Base-by-base conservation (phyloP, 1,284 basidiomycete species). In the Sphaerobolus stellatus region DNA sequence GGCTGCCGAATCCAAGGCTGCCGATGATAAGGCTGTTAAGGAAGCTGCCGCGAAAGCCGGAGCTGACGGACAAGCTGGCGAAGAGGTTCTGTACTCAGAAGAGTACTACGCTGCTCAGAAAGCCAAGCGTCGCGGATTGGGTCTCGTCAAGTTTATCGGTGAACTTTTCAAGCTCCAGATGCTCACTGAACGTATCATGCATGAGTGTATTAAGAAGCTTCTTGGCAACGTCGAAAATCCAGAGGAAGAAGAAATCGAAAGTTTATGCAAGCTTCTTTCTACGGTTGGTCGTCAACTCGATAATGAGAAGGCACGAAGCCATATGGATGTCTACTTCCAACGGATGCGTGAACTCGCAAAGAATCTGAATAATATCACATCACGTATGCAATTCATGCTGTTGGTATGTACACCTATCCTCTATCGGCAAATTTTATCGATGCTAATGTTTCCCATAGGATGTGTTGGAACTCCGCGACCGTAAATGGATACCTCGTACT, bases 91-190 rank as follows among this genome's bases (percentile, higher is more conserved):
- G 45, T 90, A 97, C 65, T 96, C 92, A 5, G 94, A 98, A 13
- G 95, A 98, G 74, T 98, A 98, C 77, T 98, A 98, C 67, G 90
- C 90, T 48, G 92, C 91, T 18, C 90, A 95, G 71, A 98, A 98
- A 79, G 94, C 94, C 43, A 98, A 98, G 79, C 92, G 95, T 61
- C 90, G 92, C 61, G 94, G 95, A 71, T 87, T 98, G 24, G 96
- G 96, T 79, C 83, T 98, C 58, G 92, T 98, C 71, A 92, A 92
- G 70, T 97, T 99, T 76, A 97, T 98, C 61, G 95, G 96, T 65
- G 95, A 98, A 76, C 79, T 98, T 56, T 98, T 94, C 88, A 98
- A 98, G 78, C 78, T 98, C 34, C 88, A 89, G 71, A 96, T 97
- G 92, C 77, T 97, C 52, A 93, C 91, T 44, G 91, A 93, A 72